Percentiles rank a stretch among this genome's conserved stretches.
Conservation (phyloP, 371 early-diverging fungal species). For the Apophysomyces variabilis region DNA sequence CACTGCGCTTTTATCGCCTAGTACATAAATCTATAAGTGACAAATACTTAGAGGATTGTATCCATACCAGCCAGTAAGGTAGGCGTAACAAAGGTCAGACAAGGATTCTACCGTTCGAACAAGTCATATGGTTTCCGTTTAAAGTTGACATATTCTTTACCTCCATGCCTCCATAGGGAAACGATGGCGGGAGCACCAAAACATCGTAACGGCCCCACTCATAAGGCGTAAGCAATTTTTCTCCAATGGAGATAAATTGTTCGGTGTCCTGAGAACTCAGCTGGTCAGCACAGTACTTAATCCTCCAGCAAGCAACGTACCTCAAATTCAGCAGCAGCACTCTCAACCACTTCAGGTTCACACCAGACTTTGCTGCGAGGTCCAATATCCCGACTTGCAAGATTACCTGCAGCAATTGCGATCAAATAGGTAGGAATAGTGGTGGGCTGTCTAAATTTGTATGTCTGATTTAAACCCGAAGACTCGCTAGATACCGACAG, state of each 20-base stretch:
- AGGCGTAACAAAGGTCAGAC: constrained; percentile 84
- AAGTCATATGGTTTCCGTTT: constrained; percentile 1
- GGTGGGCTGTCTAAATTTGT: constrained; percentile 69
- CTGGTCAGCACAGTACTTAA: neutral
- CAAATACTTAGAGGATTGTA: neutral
- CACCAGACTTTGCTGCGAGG: constrained; percentile 93
- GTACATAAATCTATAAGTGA: neutral
- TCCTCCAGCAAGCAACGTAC: constrained; percentile 18
- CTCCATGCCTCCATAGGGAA: constrained; percentile 98
- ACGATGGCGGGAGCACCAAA: constrained; percentile 77
- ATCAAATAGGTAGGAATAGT: constrained; percentile 89
- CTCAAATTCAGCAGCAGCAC: constrained; percentile 90
- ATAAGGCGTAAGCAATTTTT: constrained; percentile 84
- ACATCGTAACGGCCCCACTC: constrained; percentile 95
- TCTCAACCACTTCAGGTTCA: constrained; percentile 89
- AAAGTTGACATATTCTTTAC: constrained; percentile 17
- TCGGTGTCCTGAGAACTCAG: constrained; percentile 70
- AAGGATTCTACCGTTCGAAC: constrained; percentile 70
- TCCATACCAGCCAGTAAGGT: constrained; percentile 80
- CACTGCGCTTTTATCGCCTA: constrained; percentile 82
- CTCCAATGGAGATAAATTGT: constrained; percentile 80
- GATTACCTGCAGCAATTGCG: constrained; percentile 89
- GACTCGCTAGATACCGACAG: constrained; percentile 40
- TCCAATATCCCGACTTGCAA: constrained; percentile 78
- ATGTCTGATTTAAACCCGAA: constrained; percentile 48